A percentile compares a stretch with the other conserved stretches of the same genome.
Evolutionary conservation across 495 filamentous ascomycete genomes (phyloP).

Genomic region (Clohesyomyces aquaticus): DNA sequence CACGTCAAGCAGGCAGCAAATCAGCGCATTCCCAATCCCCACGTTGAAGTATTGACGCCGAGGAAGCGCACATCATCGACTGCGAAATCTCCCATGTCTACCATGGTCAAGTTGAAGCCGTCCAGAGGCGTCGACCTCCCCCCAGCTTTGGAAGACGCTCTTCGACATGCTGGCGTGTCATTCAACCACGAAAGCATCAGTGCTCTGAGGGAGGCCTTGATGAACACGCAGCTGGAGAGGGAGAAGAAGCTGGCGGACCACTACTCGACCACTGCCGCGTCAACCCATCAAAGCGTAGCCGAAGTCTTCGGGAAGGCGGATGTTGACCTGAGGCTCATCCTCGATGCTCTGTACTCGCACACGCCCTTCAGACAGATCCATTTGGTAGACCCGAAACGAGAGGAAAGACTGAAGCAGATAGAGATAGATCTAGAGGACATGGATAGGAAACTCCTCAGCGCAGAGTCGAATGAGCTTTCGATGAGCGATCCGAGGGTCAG

Average conservation of each 20-base stretch:
- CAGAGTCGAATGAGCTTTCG: constrained; percentile 26
- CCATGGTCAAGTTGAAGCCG: constrained; percentile 25
- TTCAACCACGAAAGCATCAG: constrained; percentile 29
- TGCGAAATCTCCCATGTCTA: constrained; percentile 21
- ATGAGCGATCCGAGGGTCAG: constrained; percentile 28
- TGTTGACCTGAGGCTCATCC: constrained; percentile 18
- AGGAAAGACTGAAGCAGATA: constrained; percentile 22
- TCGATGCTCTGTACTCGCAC: constrained; percentile 25
- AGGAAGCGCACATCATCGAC: constrained; percentile 18
- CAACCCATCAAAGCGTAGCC: constrained; percentile 12
- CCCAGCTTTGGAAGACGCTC: constrained; percentile 21
- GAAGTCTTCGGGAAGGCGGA: constrained; percentile 26
- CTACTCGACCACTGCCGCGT: constrained; percentile 13
- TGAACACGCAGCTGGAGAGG: constrained; percentile 16
- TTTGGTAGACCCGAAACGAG: constrained; percentile 21
- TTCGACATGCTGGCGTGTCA: constrained; percentile 24
- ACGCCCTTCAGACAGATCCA: constrained; percentile 21
- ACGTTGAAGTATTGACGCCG: constrained; percentile 4
- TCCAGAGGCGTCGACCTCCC: constrained; percentile 27
- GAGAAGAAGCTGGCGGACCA: constrained; percentile 29
- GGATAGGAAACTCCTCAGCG: constrained; percentile 15
- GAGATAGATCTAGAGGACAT: constrained; percentile 27
- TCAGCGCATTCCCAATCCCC: constrained; percentile 1
- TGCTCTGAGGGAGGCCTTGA: constrained; percentile 16
- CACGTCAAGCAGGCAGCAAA: constrained; percentile 14